phyloP scores from a whole-genome alignment of 139 green algal species.

The Chlamydomonas sp. region DNA sequence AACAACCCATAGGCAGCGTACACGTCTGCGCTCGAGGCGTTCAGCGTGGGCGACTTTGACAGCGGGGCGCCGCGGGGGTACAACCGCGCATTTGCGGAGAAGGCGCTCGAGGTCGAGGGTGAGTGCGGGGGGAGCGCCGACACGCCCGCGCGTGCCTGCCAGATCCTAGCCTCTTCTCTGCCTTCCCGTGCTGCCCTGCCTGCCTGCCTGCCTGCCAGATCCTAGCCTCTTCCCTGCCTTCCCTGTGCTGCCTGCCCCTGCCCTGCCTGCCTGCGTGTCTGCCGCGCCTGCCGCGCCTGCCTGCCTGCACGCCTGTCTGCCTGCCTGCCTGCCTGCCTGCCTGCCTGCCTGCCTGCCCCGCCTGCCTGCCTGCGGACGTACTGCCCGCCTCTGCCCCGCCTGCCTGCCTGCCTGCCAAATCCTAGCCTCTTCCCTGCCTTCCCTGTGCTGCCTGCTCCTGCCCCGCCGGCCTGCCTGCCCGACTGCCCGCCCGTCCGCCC shows the following conservation, averaged over 20 bases:
- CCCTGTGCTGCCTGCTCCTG: not conserved
- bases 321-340: no score
- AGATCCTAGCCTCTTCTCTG: not conserved
- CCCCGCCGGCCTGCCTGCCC: not conserved
- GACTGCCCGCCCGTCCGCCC: not conserved
- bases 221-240: not conserved
- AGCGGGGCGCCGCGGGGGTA: constrained; percentile 39
- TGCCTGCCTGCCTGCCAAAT: not conserved
- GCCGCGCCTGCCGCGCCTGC: not conserved
- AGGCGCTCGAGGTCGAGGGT: constrained; percentile 33
- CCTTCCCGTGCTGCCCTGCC: not conserved
- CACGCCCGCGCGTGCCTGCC: not conserved
- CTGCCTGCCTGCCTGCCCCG: no score
- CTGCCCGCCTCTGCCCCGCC: not conserved
- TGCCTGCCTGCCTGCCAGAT: not conserved
- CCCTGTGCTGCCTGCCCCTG: not conserved
- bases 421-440: no score
- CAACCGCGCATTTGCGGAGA: constrained; percentile 44
- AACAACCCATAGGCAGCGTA: constrained; percentile 37
- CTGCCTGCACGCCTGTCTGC: no score
- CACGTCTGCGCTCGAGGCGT: constrained; percentile 26
- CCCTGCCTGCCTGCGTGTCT: not conserved
- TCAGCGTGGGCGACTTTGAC: constrained; percentile 53
- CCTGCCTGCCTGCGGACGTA: not conserved
- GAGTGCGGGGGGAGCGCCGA: no score